These are phyloP conservation scores for Microsporum canis DNA, from an alignment of 2,329 filamentous ascomycete species.

Conservation along the genomic window DNA sequence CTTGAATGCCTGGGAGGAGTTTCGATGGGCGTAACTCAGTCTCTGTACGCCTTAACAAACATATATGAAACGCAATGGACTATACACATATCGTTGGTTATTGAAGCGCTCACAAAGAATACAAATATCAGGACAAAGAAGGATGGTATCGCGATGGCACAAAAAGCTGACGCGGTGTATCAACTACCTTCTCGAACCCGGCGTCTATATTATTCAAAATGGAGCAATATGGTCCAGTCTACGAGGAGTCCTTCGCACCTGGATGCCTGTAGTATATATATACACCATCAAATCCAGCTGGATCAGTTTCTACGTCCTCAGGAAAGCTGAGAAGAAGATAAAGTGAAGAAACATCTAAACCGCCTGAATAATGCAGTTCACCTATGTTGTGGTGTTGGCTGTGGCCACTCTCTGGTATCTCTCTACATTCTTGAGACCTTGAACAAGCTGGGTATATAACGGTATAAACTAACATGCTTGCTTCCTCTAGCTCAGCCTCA, in stretches of 20 bases:
- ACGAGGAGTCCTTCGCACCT: too few relatives aligned
- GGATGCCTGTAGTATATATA: neutral
- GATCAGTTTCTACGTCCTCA: neutral
- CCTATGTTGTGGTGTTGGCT: neutral
- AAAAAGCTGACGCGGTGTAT: neutral
- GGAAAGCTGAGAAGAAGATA: neutral
- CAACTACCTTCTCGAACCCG: neutral
- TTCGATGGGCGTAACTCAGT: neutral
- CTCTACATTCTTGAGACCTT: too few relatives aligned
- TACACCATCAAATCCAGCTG: neutral
- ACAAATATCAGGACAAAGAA: neutral
- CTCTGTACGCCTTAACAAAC: neutral
- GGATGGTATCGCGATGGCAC: rapidly evolving
- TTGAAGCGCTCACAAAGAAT: neutral
- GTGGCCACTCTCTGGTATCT: neutral
- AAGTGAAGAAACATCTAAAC: neutral
- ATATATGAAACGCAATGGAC: neutral
- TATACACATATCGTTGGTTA: neutral
- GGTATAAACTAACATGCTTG: neutral
- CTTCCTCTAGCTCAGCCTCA: neutral
- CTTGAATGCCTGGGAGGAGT: neutral
- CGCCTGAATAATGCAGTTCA: neutral
- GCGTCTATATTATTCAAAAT: neutral
- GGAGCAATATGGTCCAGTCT: neutral
- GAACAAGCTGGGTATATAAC: neutral